These are phyloP conservation scores for Bocquillonia castaneifolia DNA, from an alignment of 441 rosid genomes.

Conservation along the genomic window DNA sequence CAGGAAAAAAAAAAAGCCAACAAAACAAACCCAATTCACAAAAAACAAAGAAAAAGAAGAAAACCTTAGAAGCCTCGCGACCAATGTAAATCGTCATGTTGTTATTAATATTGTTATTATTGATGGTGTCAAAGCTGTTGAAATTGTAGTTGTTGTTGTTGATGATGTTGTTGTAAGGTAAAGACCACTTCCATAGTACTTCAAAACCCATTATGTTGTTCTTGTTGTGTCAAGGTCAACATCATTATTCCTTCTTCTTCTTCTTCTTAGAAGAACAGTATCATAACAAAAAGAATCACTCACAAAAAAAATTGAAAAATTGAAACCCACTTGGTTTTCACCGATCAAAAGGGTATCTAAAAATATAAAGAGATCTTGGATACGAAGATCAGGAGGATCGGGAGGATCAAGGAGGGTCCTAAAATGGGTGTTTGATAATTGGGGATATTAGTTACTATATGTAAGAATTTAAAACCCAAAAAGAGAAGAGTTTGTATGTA, in stretches of 20 bases:
- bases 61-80: conserved; percentile 97
- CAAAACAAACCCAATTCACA: not conserved
- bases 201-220: conserved; percentile 44
- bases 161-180: conserved; percentile 25
- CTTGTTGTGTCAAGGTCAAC: conserved; percentile 38
- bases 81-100: conserved; percentile 88
- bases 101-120: not conserved
- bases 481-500: not conserved
- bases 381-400: too few species aligned
- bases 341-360: not conserved
- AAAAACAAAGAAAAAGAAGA: not conserved
- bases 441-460: too few species aligned
- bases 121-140: not conserved
- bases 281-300: not conserved
- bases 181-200: conserved; percentile 55
- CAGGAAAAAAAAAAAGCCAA: not conserved
- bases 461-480: too few species aligned
- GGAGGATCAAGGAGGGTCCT: not conserved
- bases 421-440: too few species aligned
- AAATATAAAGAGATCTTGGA: too few species aligned
- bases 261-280: conserved; percentile 3
- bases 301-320: too few species aligned
- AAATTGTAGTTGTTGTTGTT: conserved; percentile 9
- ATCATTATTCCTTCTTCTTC: conserved; percentile 29
- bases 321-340: too few species aligned